phyloP scores from a whole-genome alignment of 495 filamentous ascomycete species.

The Penicillium manginii region DNA sequence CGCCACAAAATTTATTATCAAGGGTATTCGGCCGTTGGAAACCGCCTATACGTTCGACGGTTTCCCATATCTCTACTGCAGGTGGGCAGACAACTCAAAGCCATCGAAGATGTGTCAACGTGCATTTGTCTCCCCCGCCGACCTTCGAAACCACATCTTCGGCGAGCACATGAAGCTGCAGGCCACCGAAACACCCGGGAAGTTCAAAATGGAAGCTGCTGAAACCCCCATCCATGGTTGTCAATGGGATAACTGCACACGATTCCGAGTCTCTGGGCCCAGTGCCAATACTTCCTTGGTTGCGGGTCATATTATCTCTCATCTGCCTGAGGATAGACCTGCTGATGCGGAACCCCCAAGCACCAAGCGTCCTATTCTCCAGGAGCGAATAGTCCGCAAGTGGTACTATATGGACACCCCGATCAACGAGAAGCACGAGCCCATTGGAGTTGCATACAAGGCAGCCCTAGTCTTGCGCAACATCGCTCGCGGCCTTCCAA shows the following conservation, averaged over 20 bases:
- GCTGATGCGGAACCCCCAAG: slow-evolving; percentile 47
- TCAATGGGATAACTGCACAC: slow-evolving; percentile 44
- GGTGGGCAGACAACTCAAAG: slow-evolving; percentile 53
- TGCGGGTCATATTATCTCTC: slow-evolving; percentile 51
- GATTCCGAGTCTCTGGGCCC: slow-evolving; percentile 42
- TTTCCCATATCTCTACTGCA: slow-evolving; percentile 58
- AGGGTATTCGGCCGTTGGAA: slow-evolving; percentile 80
- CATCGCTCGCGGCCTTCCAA: slow-evolving; percentile 73
- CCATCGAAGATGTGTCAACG: slow-evolving; percentile 57
- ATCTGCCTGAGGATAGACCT: slow-evolving; percentile 57
- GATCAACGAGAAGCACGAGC: slow-evolving; percentile 79
- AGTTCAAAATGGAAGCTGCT: slow-evolving; percentile 51
- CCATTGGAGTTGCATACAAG: slow-evolving; percentile 82
- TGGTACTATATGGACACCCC: slow-evolving; percentile 65
- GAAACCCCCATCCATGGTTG: slow-evolving; percentile 43
- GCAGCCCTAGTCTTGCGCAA: slow-evolving; percentile 87
- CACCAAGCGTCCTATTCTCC: slow-evolving; percentile 45
- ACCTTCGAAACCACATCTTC: slow-evolving; percentile 78
- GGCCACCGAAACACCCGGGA: slow-evolving; percentile 49
- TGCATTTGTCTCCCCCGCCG: slow-evolving; percentile 61
- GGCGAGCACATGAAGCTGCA: slow-evolving; percentile 66
- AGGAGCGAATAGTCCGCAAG: slow-evolving; percentile 47
- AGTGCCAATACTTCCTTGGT: slow-evolving; percentile 49
- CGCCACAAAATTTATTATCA: slow-evolving; percentile 87
- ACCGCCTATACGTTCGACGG: slow-evolving; percentile 72